Percentiles rank a stretch among this genome's conserved stretches.
Conservation (phyloP, 2,329 filamentous ascomycete species). For the Fusarium hainanense region DNA sequence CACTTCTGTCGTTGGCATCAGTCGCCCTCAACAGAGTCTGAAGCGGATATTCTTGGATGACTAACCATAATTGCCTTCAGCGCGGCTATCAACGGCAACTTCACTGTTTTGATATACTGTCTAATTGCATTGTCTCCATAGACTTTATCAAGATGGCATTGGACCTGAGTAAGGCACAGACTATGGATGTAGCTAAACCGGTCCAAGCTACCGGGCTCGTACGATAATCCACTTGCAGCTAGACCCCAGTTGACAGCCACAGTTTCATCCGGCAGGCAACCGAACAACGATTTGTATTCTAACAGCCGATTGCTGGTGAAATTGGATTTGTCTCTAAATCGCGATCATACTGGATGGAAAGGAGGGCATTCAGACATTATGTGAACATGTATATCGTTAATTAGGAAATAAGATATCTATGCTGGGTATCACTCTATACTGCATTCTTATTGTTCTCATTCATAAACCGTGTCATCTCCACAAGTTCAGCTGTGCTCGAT, state of each 20-base stretch:
- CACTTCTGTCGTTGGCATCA: too few species aligned
- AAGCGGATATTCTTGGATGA: too few species aligned
- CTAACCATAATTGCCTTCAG: too few species aligned
- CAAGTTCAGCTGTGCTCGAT: slow-evolving; percentile 8
- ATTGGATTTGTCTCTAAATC: fast-evolving
- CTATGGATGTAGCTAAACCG: background rate
- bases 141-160: background rate
- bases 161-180: background rate
- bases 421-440: background rate
- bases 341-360: background rate
- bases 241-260: background rate
- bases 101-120: background rate
- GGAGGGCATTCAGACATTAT: background rate
- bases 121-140: fast-evolving
- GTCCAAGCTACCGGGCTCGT: background rate
- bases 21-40: too few species aligned
- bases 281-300: background rate
- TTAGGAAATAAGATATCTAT: background rate
- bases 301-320: fast-evolving
- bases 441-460: background rate
- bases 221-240: background rate
- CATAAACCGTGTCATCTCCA: slow-evolving; percentile 1
- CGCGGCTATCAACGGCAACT: too few species aligned
- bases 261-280: background rate
- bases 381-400: background rate